Conservation (phyloP, 345 rosid genomes). For the Acer campestre region DNA sequence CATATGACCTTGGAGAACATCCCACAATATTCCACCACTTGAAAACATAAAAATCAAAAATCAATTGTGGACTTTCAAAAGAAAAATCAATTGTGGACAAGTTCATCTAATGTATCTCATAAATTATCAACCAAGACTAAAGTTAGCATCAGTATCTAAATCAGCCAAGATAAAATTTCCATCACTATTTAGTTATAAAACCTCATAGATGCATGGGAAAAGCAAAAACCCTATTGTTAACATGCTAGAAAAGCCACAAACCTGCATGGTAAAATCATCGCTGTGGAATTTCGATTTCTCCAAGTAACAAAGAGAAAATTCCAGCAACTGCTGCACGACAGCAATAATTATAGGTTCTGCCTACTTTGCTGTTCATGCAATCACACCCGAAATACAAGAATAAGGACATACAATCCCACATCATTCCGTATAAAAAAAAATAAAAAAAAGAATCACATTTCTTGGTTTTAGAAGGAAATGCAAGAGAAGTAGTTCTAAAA, state of each 20-base stretch:
- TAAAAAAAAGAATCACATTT: background rate
- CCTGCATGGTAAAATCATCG: constrained; percentile 71
- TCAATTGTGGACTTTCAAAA: no score
- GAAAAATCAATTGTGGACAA: background rate
- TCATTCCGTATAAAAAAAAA: background rate
- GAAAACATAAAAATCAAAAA: background rate
- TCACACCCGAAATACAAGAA: constrained; percentile 14
- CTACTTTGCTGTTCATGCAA: constrained; percentile 59
- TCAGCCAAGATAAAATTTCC: background rate
- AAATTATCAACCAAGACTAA: background rate
- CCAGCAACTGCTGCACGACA: constrained; percentile 64
- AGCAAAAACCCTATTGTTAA: background rate
- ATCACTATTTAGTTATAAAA: constrained; percentile 13
- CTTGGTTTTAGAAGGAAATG: background rate
- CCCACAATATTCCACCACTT: background rate
- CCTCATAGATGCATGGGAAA: background rate
- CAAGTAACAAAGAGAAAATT: constrained; percentile 75
- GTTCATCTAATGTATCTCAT: background rate
- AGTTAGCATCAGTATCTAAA: background rate
- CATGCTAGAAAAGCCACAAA: constrained; percentile 31
- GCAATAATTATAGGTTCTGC: constrained; percentile 69
- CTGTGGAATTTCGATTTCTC: constrained; percentile 56
- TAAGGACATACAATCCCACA: background rate
- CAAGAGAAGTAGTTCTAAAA: background rate
- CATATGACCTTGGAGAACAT: no score